Evolutionary conservation across 805 yeast genomes (phyloP).

Genomic region (Monosporozyma aerobia): DNA sequence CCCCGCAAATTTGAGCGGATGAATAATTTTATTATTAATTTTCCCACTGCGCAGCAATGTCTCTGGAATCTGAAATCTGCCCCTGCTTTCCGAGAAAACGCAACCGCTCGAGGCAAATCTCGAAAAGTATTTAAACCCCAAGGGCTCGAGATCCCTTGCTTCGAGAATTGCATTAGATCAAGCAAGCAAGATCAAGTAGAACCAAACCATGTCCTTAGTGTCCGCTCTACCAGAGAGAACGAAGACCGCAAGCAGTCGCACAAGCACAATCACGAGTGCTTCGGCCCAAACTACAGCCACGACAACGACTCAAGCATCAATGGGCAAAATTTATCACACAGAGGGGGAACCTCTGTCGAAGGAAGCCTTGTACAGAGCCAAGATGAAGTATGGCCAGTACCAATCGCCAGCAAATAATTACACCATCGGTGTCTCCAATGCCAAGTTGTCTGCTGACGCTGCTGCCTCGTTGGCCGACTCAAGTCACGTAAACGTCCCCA

Average conservation of each 20-base stretch:
- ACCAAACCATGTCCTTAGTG: constrained; percentile 23
- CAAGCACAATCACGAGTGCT: constrained; percentile 4
- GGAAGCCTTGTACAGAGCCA: constrained; percentile 69
- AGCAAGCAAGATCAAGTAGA: background rate
- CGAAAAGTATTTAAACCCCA: background rate
- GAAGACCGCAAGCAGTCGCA: constrained; percentile 3
- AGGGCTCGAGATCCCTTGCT: too few relatives aligned
- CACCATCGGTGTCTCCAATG: constrained; percentile 54
- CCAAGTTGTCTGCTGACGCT: constrained; percentile 52
- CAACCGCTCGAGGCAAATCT: too few relatives aligned
- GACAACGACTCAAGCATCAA: background rate
- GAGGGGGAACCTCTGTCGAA: constrained; percentile 63
- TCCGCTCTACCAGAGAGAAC: constrained; percentile 15
- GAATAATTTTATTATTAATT: too few relatives aligned
- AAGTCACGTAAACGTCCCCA: constrained; percentile 49
- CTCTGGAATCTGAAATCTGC: too few relatives aligned
- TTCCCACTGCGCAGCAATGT: too few relatives aligned
- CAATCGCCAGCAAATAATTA: constrained; percentile 40
- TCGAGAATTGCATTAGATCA: background rate
- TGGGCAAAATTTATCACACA: constrained; percentile 44
- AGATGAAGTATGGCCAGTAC: constrained; percentile 52
- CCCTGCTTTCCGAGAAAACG: too few relatives aligned
- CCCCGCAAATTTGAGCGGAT: too few relatives aligned
- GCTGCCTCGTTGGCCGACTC: constrained; percentile 68
- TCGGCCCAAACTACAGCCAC: background rate